phyloP scores from a whole-genome alignment of 2,329 filamentous ascomycete species.

The Capronia americana region DNA sequence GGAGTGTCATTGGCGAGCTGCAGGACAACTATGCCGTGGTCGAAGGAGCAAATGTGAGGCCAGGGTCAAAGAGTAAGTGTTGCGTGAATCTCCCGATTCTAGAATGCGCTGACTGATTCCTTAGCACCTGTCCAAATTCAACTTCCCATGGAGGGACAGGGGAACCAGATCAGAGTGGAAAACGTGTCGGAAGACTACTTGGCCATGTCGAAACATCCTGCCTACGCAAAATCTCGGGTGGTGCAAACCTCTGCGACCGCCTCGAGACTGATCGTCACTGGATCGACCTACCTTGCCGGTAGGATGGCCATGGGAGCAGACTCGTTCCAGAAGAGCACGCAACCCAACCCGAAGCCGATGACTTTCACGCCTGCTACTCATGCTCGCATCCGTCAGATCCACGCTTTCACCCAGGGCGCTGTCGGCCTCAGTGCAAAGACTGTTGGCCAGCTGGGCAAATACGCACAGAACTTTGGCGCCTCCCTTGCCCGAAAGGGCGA shows the following conservation, averaged over 20 bases:
- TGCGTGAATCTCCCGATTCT: not conserved
- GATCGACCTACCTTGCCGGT: constrained; percentile 78
- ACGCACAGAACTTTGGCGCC: constrained; percentile 90
- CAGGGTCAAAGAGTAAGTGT: constrained; percentile 83
- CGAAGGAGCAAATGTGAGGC: constrained; percentile 75
- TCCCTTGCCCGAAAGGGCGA: constrained; percentile 69
- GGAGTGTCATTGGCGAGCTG: constrained; percentile 91
- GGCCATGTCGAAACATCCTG: constrained; percentile 79
- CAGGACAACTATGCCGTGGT: constrained; percentile 80
- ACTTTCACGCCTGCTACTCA: constrained; percentile 88
- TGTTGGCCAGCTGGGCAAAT: constrained; percentile 78
- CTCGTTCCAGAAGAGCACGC: constrained; percentile 78
- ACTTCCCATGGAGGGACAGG: constrained; percentile 54
- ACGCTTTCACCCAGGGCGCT: constrained; percentile 80
- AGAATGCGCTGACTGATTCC: constrained; percentile 34
- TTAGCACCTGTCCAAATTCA: constrained; percentile 57
- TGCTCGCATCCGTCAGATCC: constrained; percentile 83
- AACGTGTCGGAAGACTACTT: constrained; percentile 67
- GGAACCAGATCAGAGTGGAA: constrained; percentile 55
- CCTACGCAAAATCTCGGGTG: constrained; percentile 85
- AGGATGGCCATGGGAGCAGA: constrained; percentile 79
- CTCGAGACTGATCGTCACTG: constrained; percentile 89
- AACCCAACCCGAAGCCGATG: constrained; percentile 78
- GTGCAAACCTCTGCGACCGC: constrained; percentile 87
- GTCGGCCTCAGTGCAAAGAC: constrained; percentile 84